Evolutionary conservation across 257 asterid species (phyloP), one percentile per base, ranked within the genome.

Genomic region (Salvia splendens): DNA sequence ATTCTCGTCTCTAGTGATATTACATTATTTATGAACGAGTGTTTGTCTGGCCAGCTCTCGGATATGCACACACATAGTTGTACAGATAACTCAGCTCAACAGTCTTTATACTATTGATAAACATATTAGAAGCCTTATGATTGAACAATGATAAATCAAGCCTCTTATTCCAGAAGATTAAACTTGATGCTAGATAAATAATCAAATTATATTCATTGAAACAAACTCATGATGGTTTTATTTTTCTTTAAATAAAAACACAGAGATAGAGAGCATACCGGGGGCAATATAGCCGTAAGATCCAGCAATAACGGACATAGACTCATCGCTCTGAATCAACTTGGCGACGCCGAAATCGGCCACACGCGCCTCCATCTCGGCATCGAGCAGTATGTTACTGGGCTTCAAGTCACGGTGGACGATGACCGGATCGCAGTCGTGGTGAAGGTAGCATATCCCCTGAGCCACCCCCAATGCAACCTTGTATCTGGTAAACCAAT

Each of bases 211-310:
- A 0, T 12, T 47, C 52, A 4, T n/a, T 24, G 30, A 24, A 24
- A 24, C 30, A 24, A 24, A 24, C 30, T 24, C 30, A 33, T 33
- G 4, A 4, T 36, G 4, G 5, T 36, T 33, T 36, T 36, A 36
- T 36, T 36, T 36, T 36, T 36, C 4, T 4, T n/a, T n/a, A n/a
- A n/a, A 20, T 20, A 20, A 20, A 20, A 24, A 8, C 45, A 40
- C 45, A 40, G 11, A 40, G 45, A 40, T 12, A 8, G 45, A 40
- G 45, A 40, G 11, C 2, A 6, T 40, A 40, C 98, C 98, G 24
- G 98, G 98, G 0, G 98, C 98, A 52, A 93, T 93, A 86, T 89
- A 93, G 60, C 98, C 98, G 12, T 88, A 93, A 0, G 97, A 89
- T 67, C 98, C 98, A 0, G 98, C 98, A 55, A 93, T 80, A 3